Percentiles rank a stretch among this genome's conserved stretches.
phyloP scores from a whole-genome alignment of 2,329 filamentous ascomycete species.

The Helminthosporium solani region DNA sequence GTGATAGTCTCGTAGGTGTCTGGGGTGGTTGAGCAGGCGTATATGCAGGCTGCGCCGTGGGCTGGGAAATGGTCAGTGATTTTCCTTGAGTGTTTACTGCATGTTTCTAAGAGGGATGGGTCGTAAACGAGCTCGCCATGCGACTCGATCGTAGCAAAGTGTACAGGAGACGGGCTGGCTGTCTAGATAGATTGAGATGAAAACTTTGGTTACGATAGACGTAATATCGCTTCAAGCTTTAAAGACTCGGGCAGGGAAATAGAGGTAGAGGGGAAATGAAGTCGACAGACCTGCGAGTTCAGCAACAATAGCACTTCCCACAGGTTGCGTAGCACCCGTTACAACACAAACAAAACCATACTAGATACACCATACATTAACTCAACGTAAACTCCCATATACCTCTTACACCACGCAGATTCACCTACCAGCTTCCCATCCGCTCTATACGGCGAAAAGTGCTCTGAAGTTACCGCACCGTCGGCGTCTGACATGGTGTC shows the following conservation, averaged over 20 bases:
- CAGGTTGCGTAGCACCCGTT: slow-evolving; percentile 61
- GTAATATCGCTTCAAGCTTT: too few species aligned
- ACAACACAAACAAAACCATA: slow-evolving; percentile 67
- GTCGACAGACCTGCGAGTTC: slow-evolving; percentile 56
- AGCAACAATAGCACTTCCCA: slow-evolving; percentile 60
- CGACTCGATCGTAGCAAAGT: too few species aligned
- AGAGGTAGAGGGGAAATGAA: not conserved
- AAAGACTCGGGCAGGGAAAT: not conserved
- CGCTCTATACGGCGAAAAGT: slow-evolving; percentile 57
- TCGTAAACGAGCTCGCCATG: too few species aligned
- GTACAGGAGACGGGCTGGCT: too few species aligned
- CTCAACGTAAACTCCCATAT: not conserved
- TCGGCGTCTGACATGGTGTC: not conserved
- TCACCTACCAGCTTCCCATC: slow-evolving; percentile 58
- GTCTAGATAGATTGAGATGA: too few species aligned
- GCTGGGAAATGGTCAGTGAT: slow-evolving; percentile 42
- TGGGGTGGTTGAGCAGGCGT: slow-evolving; percentile 54
- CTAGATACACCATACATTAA: slow-evolving; percentile 30
- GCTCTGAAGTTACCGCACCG: not conserved
- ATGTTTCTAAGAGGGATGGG: too few species aligned
- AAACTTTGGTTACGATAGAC: too few species aligned
- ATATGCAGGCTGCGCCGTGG: slow-evolving; percentile 65
- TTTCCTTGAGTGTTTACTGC: too few species aligned
- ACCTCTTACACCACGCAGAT: not conserved
- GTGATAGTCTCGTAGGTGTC: slow-evolving; percentile 48